Base-by-base conservation (phyloP, 73 alveolate genomes). In the Paramecium octaurelia region DNA sequence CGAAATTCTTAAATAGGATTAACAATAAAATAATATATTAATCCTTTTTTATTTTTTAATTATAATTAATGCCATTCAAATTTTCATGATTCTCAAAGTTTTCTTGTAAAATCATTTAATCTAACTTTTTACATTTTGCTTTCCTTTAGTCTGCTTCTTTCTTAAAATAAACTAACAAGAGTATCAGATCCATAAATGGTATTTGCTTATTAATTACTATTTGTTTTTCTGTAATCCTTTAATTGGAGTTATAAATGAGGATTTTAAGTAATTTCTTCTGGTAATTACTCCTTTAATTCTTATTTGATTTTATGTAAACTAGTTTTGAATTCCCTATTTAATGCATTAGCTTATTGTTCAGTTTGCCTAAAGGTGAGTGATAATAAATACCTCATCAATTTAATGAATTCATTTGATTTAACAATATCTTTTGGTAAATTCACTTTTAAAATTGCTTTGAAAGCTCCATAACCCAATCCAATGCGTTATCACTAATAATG, bases 271-370 rank as follows among this genome's bases (percentile, higher is more conserved):
- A 80, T 40, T 80, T 80, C 91, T 43, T 80, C 91, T 23, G 91
- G 91, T 10, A 80, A 20, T 44, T 42, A 80, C 18, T 80, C 46
- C 16, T 46, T 42, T 14, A 80, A 24, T 24, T 80, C 91, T 43
- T 80, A 42, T 43, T 80, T 80, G 46, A 80, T 44, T 46, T 80
- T 80, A 42, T 42, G 57, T 14, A 80, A 42, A 80, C 91, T 80
- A 9, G 70, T 40, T 80, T 48, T 80, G 10, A 80, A 46, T 80
- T 80, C 91, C 44, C 91, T 80, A 21, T 80, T 44, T 43, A 80
- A 80, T 80, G 91, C 91, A 80, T 80, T 80, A 0, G 91, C 91
- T 80, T 80, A 80, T 80, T 80, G 12, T 80, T 80, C 91, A 10
- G 91, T 31, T 80, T 80, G n/a, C 23, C 91, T 77, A 38, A 77